phyloP scores from a whole-genome alignment of 768 basidiomycete genomes.

The Tulasnella sp. region DNA sequence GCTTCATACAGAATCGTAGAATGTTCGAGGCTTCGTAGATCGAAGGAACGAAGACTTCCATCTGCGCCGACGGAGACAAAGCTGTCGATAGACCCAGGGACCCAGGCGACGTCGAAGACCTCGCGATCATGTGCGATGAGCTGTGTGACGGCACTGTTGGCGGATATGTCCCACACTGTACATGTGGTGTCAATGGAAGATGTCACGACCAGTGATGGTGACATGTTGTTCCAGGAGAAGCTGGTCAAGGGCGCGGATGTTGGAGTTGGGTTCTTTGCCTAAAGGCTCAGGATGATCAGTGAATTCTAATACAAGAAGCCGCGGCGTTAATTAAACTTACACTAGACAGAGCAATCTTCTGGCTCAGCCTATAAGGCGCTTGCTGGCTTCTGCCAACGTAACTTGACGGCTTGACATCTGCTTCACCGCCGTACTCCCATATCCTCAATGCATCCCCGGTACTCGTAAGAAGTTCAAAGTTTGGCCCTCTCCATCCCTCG shows the following conservation, averaged over 20 bases:
- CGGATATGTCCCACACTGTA: constrained; percentile 98
- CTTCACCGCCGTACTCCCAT: constrained; percentile 78
- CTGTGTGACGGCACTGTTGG: constrained; percentile 87
- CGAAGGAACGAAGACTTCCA: constrained; percentile 91
- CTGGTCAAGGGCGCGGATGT: constrained; percentile 85
- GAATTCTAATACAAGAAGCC: neutral
- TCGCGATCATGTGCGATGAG: constrained; percentile 94
- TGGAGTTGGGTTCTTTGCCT: constrained; percentile 84
- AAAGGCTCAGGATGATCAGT: neutral
- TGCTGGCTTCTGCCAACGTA: constrained; percentile 62
- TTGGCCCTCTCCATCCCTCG: constrained; percentile 55
- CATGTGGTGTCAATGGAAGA: constrained; percentile 98
- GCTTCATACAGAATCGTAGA: constrained; percentile 95
- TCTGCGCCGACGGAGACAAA: constrained; percentile 98
- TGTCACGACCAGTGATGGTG: constrained; percentile 85
- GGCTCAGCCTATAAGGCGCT: constrained; percentile 48
- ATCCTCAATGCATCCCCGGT: constrained; percentile 88
- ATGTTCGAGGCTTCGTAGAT: constrained; percentile 91
- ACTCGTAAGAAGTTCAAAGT: constrained; percentile 80
- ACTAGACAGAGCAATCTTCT: constrained; percentile 63
- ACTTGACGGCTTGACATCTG: constrained; percentile 41
- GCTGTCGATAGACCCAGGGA: constrained; percentile 89
- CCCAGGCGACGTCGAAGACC: constrained; percentile 98
- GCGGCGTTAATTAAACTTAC: constrained; percentile 36
- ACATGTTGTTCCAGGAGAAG: constrained; percentile 95